These are phyloP conservation scores for Paecilomyces dactylethromorphus DNA, from an alignment of 2,329 filamentous ascomycete genomes.

Conservation along the genomic window DNA sequence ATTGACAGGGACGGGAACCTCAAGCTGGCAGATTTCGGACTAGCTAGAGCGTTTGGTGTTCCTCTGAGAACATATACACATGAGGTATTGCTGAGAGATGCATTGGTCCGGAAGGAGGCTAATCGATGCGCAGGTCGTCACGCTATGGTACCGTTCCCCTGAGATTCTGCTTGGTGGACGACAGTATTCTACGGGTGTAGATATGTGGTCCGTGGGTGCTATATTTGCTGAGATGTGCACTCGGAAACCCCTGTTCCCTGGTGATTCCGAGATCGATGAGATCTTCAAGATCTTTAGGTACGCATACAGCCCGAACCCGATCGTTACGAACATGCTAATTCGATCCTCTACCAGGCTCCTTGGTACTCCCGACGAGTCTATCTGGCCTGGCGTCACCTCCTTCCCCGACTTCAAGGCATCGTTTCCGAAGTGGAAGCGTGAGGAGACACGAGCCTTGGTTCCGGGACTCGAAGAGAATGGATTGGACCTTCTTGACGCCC, in stretches of 20 bases:
- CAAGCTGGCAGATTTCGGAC: conserved; percentile 84
- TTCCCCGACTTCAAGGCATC: conserved; percentile 91
- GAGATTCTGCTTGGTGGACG: conserved; percentile 86
- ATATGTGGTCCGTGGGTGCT: conserved; percentile 93
- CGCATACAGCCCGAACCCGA: conserved; percentile 15
- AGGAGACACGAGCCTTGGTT: conserved; percentile 60
- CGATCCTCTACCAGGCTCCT: conserved; percentile 50
- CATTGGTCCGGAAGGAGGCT: background rate
- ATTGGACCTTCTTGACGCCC: conserved; percentile 48
- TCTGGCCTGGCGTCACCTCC: conserved; percentile 88
- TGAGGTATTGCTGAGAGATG: conserved; percentile 48
- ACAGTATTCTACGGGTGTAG: conserved; percentile 88
- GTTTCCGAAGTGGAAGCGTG: conserved; percentile 84
- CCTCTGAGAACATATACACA: conserved; percentile 88
- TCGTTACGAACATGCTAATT: background rate
- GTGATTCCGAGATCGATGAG: conserved; percentile 88
- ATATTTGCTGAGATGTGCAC: conserved; percentile 98
- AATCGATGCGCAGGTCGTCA: conserved; percentile 59
- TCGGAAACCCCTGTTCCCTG: conserved; percentile 83
- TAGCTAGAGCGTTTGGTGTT: conserved; percentile 85
- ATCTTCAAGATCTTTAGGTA: conserved; percentile 94
- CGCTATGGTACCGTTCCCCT: conserved; percentile 84
- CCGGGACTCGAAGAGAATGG: conserved; percentile 62
- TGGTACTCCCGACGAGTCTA: conserved; percentile 73
- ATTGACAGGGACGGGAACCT: conserved; percentile 83